These are phyloP conservation scores for Maudiozyma bulderi DNA, from an alignment of 805 yeast genomes.

Conservation along the genomic window DNA sequence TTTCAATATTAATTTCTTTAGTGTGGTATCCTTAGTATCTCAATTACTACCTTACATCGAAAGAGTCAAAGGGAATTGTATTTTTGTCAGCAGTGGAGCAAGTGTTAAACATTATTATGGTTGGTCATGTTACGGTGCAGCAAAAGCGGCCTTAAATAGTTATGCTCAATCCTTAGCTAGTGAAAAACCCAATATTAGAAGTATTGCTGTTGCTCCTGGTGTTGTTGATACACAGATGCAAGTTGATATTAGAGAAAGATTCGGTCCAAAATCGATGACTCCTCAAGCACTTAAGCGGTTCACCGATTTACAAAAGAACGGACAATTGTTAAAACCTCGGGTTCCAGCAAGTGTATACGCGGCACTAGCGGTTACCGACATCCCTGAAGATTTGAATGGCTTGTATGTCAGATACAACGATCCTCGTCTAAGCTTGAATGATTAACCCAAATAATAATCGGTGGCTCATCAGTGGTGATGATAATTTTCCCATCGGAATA, in stretches of 20 bases:
- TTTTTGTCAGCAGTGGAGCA: constrained; percentile 90
- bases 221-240: constrained; percentile 93
- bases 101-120: constrained; percentile 37
- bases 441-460: not conserved
- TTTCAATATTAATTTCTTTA: constrained; percentile 71
- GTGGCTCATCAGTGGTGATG: not conserved
- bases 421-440: constrained; percentile 1
- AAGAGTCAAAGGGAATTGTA: constrained; percentile 46
- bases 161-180: constrained; percentile 54
- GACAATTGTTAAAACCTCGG: constrained; percentile 53
- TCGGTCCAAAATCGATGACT: constrained; percentile 50
- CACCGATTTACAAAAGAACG: constrained; percentile 47
- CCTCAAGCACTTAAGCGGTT: constrained; percentile 51
- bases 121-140: constrained; percentile 89
- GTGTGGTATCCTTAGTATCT: constrained; percentile 52
- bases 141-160: constrained; percentile 86
- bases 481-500: not conserved
- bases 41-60: constrained; percentile 48
- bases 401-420: constrained; percentile 56
- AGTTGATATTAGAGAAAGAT: constrained; percentile 56
- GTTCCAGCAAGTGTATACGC: constrained; percentile 67
- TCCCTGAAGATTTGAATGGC: constrained; percentile 53
- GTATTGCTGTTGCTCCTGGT: constrained; percentile 84
- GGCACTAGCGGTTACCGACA: constrained; percentile 52
- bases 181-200: constrained; percentile 45